Evolutionary conservation across 2,329 filamentous ascomycete genomes (phyloP), one percentile per base, ranked within the genome.

Genomic region (Colletotrichum acutatum): DNA sequence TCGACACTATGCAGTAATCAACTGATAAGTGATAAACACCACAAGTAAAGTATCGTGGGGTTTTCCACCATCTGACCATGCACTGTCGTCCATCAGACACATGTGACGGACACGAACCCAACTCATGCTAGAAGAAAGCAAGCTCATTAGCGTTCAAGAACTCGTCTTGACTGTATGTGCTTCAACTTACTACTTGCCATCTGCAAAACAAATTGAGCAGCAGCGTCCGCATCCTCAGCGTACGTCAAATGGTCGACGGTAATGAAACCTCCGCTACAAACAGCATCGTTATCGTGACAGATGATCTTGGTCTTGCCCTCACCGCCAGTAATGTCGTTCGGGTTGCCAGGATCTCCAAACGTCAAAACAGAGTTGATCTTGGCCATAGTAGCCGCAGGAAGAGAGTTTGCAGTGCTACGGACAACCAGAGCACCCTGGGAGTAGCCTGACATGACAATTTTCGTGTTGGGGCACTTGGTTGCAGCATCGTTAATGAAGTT

Each of bases 231-330:
- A 37, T 81, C 74, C 12, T 66, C 61, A 4, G 74, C 75, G 52
- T 81, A 81, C 0, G 77, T 80, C 28, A 81, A 56, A 63, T 82
- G 80, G 2, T 74, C 67, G 0, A 77, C 22, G 34, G 80, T 78
- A 8, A 82, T 72, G 34, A 75, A 69, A 14, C 80, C 79, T 11
- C 76, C 76, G 1, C 74, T 37, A 54, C 80, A 81, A 22, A 81
- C 78, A 49, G 77, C 71, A 68, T 80, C 78, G 5, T 75, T 75
- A 1, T 46, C 34, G 9, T 78, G 77, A 64, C 78, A 80, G 32
- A 78, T 59, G n/a, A 78, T 68, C 19, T 74, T 64, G 1, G 75
- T 76, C 46, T 75, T 76, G 9, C 70, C 74, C 5, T 56, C 67
- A 2, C 70, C 46, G 4, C 75, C 76, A 26, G 77, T 72, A 12